These are phyloP conservation scores for Phytophthora cryptogea DNA, from an alignment of 352 stramenopile species.

Conservation along the genomic window DNA sequence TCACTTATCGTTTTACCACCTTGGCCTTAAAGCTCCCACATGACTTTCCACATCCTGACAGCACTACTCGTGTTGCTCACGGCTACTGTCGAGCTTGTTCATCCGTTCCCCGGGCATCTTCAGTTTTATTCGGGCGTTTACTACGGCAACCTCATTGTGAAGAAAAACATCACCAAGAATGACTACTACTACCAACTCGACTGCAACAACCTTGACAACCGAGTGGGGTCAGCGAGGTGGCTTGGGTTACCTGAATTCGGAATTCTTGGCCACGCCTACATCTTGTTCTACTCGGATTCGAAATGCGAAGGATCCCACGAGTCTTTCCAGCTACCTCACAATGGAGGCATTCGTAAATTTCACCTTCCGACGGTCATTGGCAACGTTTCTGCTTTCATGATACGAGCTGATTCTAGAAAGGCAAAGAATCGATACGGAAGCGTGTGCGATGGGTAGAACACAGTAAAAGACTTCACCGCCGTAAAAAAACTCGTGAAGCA, in stretches of 20 bases:
- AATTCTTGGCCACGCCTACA: constrained; percentile 5
- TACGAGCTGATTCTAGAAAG: not conserved
- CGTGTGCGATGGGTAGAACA: not conserved
- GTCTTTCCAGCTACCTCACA: not conserved
- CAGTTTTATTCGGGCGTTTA: not conserved
- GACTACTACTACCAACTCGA: constrained; percentile 26
- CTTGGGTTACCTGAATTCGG: not conserved
- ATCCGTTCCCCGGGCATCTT: not conserved
- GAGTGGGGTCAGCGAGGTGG: constrained; percentile 12
- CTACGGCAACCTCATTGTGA: not conserved
- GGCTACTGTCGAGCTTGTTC: not conserved
- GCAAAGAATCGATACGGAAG: not conserved
- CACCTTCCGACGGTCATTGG: not conserved
- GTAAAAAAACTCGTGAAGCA: not conserved
- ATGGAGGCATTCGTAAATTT: too few relatives aligned
- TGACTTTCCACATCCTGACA: not conserved
- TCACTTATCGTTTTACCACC: not conserved
- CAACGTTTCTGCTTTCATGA: not conserved
- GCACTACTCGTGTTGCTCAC: not conserved
- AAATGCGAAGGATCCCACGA: constrained; percentile 4
- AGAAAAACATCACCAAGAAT: not conserved
- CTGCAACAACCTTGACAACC: constrained; percentile 20
- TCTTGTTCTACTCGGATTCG: constrained; percentile 13
- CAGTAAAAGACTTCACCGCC: not conserved
- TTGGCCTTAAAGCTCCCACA: not conserved